Base-by-base conservation (phyloP, 306 rosid species). In the Heteromeles arbutifolia region DNA sequence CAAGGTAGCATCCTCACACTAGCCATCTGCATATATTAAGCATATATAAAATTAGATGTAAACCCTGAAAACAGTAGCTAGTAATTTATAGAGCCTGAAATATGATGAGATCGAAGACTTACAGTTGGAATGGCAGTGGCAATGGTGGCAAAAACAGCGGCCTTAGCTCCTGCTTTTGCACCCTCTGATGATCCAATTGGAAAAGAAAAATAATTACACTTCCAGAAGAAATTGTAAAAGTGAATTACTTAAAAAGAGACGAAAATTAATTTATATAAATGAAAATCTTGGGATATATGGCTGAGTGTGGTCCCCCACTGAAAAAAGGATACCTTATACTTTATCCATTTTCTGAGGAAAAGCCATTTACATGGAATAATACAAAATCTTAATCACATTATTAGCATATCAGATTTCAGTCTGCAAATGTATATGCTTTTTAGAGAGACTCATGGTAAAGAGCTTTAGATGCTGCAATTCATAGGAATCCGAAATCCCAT, bases 61-160 rank as follows among this genome's bases (percentile, higher is more conserved):
- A 57, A 15, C 54, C 21, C 54, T 50, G 9, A 17, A 48, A 50
- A 50, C 54, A 15, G 54, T 5, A 17, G 18, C 54, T 50, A 4
- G 18, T 15, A 50, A 50, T 50, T 15, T 50, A 17, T 17, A 13
- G 26, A 8, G 26, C 24, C 62, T 10, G 28, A 9, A n/a, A 56
- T 56, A 54, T 7, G 24, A 54, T 21, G 61, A 54, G 22, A 54
- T 54, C 1, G 25, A 57, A 57, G 65, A 72, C 86, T 87, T 73
- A 92, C 97, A 54, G 98, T 92, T 81, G 98, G 97, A 81, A 95
- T 89, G 74, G 98, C 98, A 83, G 92, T 89, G 75, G 96, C 98
- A 84, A 95, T 82, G 67, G 81, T 82, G 48, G 98, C 98, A 69
- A 87, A 80, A 34, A 86, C 85, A 75, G 98, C 98, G 78, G 97